These are phyloP conservation scores for Didymosphaeria variabile DNA, from an alignment of 2,329 filamentous ascomycete species.

Conservation along the genomic window DNA sequence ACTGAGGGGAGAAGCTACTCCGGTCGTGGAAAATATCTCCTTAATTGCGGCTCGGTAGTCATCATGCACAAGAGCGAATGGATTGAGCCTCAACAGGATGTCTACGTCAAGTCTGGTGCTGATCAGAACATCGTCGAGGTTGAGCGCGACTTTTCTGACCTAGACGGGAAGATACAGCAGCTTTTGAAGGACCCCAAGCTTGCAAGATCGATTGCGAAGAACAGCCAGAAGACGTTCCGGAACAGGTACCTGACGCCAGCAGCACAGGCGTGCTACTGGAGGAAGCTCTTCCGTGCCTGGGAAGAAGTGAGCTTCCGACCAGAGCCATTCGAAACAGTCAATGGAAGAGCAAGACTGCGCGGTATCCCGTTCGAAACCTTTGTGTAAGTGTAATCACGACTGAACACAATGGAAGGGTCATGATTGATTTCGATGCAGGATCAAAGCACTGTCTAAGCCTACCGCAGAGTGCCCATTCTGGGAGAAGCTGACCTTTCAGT, in stretches of 20 bases:
- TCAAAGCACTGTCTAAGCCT: constrained; percentile 6
- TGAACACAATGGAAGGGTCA: not conserved
- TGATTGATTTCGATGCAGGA: constrained; percentile 1
- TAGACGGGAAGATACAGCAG: constrained; percentile 23
- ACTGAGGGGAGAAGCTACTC: constrained; percentile 59
- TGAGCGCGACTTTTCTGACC: constrained; percentile 31
- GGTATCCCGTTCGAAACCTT: constrained; percentile 19
- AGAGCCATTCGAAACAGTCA: constrained; percentile 9
- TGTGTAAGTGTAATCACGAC: constrained; percentile 4
- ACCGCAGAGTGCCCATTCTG: constrained; percentile 3
- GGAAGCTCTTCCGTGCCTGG: constrained; percentile 24
- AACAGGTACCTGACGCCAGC: constrained; percentile 27
- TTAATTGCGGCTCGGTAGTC: constrained; percentile 52
- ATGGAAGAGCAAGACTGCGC: constrained; percentile 8
- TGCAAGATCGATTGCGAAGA: constrained; percentile 24
- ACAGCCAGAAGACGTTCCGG: constrained; percentile 27
- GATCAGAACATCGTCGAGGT: constrained; percentile 32
- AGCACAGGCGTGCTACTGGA: constrained; percentile 31
- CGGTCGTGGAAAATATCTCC: constrained; percentile 60
- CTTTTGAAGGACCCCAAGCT: constrained; percentile 23
- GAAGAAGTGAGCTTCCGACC: constrained; percentile 25
- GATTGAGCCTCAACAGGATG: constrained; percentile 26
- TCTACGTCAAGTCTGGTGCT: constrained; percentile 22
- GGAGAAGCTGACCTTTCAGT: constrained; percentile 12
- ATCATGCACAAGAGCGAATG: constrained; percentile 30